These are phyloP conservation scores for Acer campestre DNA, from an alignment of 345 rosid species.

Conservation along the genomic window DNA sequence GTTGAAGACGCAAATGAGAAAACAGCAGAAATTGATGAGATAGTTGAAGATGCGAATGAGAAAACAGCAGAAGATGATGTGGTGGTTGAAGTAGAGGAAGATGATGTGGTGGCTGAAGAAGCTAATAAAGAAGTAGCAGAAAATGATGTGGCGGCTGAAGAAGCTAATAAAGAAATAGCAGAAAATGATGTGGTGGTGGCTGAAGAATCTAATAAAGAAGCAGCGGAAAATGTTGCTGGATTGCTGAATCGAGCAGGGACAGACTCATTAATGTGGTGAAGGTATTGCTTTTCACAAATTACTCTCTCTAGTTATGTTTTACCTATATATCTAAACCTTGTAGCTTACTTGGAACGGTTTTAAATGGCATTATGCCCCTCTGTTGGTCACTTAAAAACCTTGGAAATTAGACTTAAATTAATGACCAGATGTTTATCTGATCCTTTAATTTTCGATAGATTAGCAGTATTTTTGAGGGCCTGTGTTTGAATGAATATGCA, in stretches of 20 bases:
- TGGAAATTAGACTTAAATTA: neutral
- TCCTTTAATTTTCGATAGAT: neutral
- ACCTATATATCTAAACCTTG: neutral
- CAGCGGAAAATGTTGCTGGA: slow-evolving; percentile 2
- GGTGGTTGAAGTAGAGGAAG: neutral
- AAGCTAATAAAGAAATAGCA: neutral
- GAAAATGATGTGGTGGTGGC: neutral
- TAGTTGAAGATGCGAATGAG: neutral
- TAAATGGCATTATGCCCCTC: neutral
- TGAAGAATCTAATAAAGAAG: neutral
- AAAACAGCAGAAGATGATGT: neutral
- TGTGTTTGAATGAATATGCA: neutral
- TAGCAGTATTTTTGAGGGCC: neutral
- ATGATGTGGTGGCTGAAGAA: neutral
- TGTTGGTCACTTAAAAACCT: neutral
- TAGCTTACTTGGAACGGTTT: neutral
- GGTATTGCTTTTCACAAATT: slow-evolving; percentile 2
- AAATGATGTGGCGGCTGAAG: neutral
- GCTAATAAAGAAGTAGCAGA: neutral
- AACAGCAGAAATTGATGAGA: neutral
- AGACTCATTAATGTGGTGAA: neutral
- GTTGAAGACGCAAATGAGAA: neutral
- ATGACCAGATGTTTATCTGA: neutral
- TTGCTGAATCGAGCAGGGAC: neutral
- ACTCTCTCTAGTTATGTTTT: neutral